These are phyloP conservation scores for Cucurbitaria berberidis DNA, from an alignment of 2,329 filamentous ascomycete genomes.

Conservation along the genomic window DNA sequence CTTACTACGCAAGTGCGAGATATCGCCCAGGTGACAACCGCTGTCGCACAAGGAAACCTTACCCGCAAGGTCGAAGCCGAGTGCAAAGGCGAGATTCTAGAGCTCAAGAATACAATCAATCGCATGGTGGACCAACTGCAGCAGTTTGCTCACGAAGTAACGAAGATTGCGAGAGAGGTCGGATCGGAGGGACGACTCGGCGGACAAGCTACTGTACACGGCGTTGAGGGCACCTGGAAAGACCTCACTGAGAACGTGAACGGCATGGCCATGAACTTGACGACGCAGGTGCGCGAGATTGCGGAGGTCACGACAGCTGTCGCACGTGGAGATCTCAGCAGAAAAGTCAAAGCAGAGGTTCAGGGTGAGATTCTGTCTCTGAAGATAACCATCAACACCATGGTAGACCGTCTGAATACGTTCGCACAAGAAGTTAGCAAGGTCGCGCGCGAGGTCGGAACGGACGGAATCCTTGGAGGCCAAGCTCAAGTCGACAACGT, in stretches of 20 bases:
- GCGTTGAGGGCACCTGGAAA: conserved; percentile 61
- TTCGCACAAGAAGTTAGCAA: conserved; percentile 71
- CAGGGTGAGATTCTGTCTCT: conserved; percentile 63
- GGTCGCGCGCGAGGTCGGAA: conserved; percentile 69
- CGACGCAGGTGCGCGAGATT: conserved; percentile 60
- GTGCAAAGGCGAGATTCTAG: conserved; percentile 60
- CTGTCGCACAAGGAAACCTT: conserved; percentile 59
- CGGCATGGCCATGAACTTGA: conserved; percentile 60
- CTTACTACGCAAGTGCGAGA: conserved; percentile 61
- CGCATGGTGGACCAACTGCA: conserved; percentile 61
- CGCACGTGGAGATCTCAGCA: conserved; percentile 58
- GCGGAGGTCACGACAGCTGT: conserved; percentile 61
- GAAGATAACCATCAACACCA: conserved; percentile 83
- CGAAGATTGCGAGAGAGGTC: conserved; percentile 60
- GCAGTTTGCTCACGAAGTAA: conserved; percentile 61
- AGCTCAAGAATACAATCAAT: conserved; percentile 60
- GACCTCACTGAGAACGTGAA: conserved; percentile 62
- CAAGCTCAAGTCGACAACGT: conserved; percentile 70
- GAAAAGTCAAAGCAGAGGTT: conserved; percentile 60
- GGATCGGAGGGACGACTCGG: conserved; percentile 59
- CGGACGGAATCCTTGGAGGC: conserved; percentile 67
- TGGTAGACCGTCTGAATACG: conserved; percentile 69
- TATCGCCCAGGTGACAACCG: conserved; percentile 60
- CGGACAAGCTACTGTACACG: conserved; percentile 60
- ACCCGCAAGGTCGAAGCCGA: conserved; percentile 59